These are phyloP conservation scores for Acanthamoeba healyi DNA, from an alignment of 208 protist species.

Conservation along the genomic window DNA sequence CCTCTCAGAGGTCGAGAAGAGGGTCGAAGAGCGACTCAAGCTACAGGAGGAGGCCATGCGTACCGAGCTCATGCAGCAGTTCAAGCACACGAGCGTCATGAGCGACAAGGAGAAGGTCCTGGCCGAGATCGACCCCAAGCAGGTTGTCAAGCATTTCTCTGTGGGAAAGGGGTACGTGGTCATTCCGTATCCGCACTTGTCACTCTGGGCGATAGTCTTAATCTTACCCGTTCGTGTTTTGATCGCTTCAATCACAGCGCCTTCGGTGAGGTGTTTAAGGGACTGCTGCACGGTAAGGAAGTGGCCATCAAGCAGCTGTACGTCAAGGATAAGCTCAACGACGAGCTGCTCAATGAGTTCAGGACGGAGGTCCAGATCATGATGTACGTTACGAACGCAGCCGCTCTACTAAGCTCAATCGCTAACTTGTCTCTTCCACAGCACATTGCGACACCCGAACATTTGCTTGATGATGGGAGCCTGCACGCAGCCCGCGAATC, in stretches of 20 bases:
- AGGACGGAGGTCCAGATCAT: slow-evolving; percentile 71
- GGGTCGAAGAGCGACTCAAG: slow-evolving; percentile 62
- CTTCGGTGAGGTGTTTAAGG: slow-evolving; percentile 75
- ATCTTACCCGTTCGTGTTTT: background rate
- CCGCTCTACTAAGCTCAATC: background rate
- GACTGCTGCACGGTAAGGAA: slow-evolving; percentile 67
- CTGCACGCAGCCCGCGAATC: slow-evolving; percentile 40
- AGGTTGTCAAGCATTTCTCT: slow-evolving; percentile 40
- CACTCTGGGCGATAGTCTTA: background rate
- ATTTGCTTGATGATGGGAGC: slow-evolving; percentile 62
- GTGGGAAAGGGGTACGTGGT: slow-evolving; percentile 54
- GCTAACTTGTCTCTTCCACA: background rate
- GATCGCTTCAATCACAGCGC: background rate
- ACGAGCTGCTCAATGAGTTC: slow-evolving; percentile 70
- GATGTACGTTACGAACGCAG: slow-evolving; percentile 30
- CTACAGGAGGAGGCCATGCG: slow-evolving; percentile 57
- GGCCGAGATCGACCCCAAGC: slow-evolving; percentile 69
- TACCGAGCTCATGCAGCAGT: slow-evolving; percentile 31
- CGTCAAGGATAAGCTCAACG: slow-evolving; percentile 39
- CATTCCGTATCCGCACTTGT: background rate
- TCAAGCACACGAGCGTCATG: slow-evolving; percentile 19
- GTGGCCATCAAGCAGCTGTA: slow-evolving; percentile 77
- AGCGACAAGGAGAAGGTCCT: slow-evolving; percentile 60
- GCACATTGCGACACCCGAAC: slow-evolving; percentile 36
- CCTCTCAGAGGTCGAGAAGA: slow-evolving; percentile 62